These are phyloP conservation scores for Albatrellus ellisii DNA, from an alignment of 768 basidiomycete genomes.

Conservation along the genomic window DNA sequence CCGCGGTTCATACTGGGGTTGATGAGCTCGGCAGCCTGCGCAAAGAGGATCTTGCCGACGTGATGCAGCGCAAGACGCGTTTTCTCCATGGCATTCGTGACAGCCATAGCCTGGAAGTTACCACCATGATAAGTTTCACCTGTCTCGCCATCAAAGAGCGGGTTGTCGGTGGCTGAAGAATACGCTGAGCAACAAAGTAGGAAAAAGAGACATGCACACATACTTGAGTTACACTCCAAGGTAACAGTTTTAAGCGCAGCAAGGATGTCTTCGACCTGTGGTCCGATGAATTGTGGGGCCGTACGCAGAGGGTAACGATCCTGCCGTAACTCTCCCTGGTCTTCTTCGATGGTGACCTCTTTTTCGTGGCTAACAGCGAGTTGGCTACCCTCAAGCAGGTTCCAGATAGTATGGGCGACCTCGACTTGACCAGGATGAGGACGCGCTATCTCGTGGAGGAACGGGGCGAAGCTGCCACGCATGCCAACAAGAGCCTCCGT, in stretches of 20 bases:
- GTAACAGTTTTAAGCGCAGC: conserved; percentile 49
- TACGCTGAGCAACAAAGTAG: neutral
- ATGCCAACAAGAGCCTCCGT: conserved; percentile 71
- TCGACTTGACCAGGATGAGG: conserved; percentile 85
- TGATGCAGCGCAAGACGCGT: conserved; percentile 46
- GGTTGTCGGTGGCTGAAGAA: conserved; percentile 72
- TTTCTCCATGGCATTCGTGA: conserved; percentile 83
- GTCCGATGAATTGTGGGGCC: conserved; percentile 76
- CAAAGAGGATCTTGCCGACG: conserved; percentile 36
- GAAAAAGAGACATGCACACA: conserved; percentile 16
- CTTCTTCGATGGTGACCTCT: conserved; percentile 61
- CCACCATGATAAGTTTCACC: conserved; percentile 68
- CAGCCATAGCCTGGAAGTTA: conserved; percentile 82
- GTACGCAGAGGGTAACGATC: conserved; percentile 70
- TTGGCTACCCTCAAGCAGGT: conserved; percentile 52
- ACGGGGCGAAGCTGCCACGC: conserved; percentile 60
- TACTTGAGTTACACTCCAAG: conserved; percentile 74
- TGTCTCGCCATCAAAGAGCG: conserved; percentile 58
- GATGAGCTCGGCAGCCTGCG: conserved; percentile 53
- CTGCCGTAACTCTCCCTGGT: conserved; percentile 63
- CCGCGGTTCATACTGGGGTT: conserved; percentile 80
- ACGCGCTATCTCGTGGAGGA: conserved; percentile 62
- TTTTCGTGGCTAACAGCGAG: conserved; percentile 55
- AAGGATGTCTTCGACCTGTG: conserved; percentile 71
- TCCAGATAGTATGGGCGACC: conserved; percentile 53